Conservation (phyloP, 208 protist genomes). For the Wallacemonas sp. region DNA sequence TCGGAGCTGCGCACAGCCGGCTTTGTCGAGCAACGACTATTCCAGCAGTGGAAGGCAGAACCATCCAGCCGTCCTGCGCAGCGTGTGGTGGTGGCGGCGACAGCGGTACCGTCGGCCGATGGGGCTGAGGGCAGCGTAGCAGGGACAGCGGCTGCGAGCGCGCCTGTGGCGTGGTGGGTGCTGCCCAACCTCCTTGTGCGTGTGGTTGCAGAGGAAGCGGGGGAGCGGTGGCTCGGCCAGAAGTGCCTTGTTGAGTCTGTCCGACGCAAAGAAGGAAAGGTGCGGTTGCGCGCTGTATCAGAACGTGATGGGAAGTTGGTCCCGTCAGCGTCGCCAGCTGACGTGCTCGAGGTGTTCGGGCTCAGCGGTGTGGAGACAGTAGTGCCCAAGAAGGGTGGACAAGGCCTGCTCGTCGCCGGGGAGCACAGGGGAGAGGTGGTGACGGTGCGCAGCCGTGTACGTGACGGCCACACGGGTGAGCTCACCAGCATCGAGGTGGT, state of each 20-base stretch:
- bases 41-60: constrained; percentile 64
- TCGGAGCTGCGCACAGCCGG: constrained; percentile 71
- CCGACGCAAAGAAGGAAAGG: constrained; percentile 34
- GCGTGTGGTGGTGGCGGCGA: not conserved
- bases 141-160: not conserved
- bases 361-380: constrained; percentile 69
- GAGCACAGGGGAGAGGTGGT: constrained; percentile 59
- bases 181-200: constrained; percentile 69
- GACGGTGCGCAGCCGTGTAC: constrained; percentile 32
- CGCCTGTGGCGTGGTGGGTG: constrained; percentile 63
- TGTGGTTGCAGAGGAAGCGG: constrained; percentile 49
- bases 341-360: constrained; percentile 60
- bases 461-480: constrained; percentile 26
- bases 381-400: constrained; percentile 59
- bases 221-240: constrained; percentile 52
- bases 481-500: constrained; percentile 49
- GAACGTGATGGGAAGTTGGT: not conserved
- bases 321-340: not conserved
- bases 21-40: constrained; percentile 65
- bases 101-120: not conserved
- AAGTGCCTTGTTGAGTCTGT: constrained; percentile 66
- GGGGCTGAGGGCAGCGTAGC: not conserved
- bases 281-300: constrained; percentile 34
- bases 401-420: constrained; percentile 65
- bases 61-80: constrained; percentile 57